Conservation (phyloP, 306 rosid species). For the Vicia sativa region DNA sequence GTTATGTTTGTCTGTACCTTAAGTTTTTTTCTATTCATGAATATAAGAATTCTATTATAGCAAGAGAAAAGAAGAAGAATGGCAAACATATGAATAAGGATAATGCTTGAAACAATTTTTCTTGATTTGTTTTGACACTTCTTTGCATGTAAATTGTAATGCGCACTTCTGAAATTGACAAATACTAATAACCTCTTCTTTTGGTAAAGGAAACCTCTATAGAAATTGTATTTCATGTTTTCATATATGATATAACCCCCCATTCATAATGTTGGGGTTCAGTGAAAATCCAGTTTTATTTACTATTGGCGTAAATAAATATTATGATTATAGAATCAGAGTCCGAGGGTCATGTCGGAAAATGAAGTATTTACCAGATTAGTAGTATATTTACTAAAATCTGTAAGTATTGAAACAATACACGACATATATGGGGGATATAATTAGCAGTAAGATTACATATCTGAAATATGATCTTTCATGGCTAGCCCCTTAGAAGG, state of each 20-base stretch:
- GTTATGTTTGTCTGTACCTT: too few species aligned
- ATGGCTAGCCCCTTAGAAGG: constrained; percentile 1
- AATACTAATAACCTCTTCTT: constrained; percentile 1
- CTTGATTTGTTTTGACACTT: background rate
- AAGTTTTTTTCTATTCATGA: too few species aligned
- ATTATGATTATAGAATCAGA: constrained; percentile 21
- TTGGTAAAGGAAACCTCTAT: background rate
- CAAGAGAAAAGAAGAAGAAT: constrained; percentile 19
- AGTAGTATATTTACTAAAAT: constrained; percentile 8
- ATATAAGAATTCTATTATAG: constrained; percentile 11
- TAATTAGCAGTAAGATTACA: constrained; percentile 20
- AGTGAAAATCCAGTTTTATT: background rate
- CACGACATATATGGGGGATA: background rate
- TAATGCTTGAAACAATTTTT: constrained; percentile 10
- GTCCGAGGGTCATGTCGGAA: background rate
- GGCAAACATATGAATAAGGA: constrained; percentile 19
- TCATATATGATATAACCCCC: constrained; percentile 20
- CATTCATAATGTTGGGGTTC: constrained; percentile 10
- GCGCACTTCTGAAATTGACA: constrained; percentile 5
- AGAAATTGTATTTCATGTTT: constrained; percentile 23
- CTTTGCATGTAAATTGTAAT: background rate
- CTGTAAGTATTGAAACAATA: constrained; percentile 7
- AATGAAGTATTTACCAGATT: background rate
- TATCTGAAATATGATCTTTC: constrained; percentile 6
- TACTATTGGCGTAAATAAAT: background rate